phyloP scores from a whole-genome alignment of 2,329 filamentous ascomycete species.

The Penicillium nordicum region DNA sequence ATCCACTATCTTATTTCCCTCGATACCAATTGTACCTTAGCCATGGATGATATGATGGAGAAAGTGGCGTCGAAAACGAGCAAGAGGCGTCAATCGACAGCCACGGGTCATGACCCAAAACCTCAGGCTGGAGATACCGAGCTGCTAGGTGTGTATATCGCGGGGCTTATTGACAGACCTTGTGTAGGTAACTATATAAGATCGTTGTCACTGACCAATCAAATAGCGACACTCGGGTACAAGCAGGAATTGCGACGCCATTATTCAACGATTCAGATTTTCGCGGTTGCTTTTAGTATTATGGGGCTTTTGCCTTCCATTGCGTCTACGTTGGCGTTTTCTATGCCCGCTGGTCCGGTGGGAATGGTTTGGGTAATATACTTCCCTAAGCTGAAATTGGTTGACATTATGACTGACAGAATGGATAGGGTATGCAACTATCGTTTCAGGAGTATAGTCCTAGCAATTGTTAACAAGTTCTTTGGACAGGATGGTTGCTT shows the following conservation, averaged over 20 bases:
- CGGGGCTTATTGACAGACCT: neutral
- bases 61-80: neutral
- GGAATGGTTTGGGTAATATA: slow-evolving; percentile 58
- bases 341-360: slow-evolving; percentile 57
- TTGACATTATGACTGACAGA: neutral
- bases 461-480: neutral
- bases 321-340: slow-evolving; percentile 57
- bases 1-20: neutral
- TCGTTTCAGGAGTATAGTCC: neutral
- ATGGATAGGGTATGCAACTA: slow-evolving; percentile 9
- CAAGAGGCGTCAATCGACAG: slow-evolving; percentile 2
- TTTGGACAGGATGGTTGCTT: slow-evolving; percentile 49
- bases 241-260: slow-evolving; percentile 61
- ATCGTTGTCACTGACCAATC: slow-evolving; percentile 1
- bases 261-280: slow-evolving; percentile 60
- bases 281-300: slow-evolving; percentile 58
- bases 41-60: neutral
- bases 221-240: slow-evolving; percentile 43
- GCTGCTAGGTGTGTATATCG: slow-evolving; percentile 12
- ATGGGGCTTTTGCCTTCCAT: slow-evolving; percentile 62
- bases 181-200: neutral
- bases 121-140: slow-evolving; percentile 22
- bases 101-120: neutral
- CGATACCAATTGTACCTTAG: neutral
- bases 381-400: neutral